Percentiles rank a stretch among this genome's conserved stretches.
phyloP scores from a whole-genome alignment of 441 rosid species.

The Dalechampia spathulata region DNA sequence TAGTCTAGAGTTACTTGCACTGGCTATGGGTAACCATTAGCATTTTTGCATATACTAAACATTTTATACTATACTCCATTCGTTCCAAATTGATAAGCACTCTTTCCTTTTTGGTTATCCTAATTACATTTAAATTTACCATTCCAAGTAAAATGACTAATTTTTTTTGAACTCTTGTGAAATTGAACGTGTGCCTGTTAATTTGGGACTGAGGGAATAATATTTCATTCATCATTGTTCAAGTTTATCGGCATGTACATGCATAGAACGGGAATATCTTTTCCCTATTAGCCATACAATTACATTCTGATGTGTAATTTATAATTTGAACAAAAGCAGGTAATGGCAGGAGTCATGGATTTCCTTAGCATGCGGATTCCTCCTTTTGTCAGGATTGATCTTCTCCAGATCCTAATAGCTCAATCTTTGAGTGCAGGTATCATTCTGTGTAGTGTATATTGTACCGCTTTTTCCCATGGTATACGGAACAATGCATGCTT shows the following conservation, averaged over 20 bases:
- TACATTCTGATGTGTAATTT: not conserved
- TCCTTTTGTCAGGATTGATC: slow-evolving; percentile 76
- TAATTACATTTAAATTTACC: too few relatives aligned
- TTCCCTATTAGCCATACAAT: not conserved
- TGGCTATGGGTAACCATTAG: too few relatives aligned
- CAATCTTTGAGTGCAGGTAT: slow-evolving; percentile 66
- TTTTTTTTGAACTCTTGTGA: too few relatives aligned
- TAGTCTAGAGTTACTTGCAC: too few relatives aligned
- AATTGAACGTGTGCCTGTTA: too few relatives aligned
- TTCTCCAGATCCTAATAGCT: slow-evolving; percentile 54
- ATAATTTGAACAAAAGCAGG: slow-evolving; percentile 46
- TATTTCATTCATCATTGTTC: slow-evolving; percentile 3
- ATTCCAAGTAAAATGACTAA: too few relatives aligned
- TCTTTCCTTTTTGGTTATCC: too few relatives aligned
- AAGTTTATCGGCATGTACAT: slow-evolving; percentile 3
- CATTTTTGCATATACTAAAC: too few relatives aligned
- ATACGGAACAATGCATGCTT: too few relatives aligned
- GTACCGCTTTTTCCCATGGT: not conserved
- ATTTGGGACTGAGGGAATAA: too few relatives aligned
- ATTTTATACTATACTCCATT: too few relatives aligned
- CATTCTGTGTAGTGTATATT: not conserved
- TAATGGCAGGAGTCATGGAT: slow-evolving; percentile 79
- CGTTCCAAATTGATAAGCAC: too few relatives aligned
- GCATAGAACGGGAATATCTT: not conserved
- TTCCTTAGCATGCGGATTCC: slow-evolving; percentile 61